Evolutionary conservation across 2,329 filamentous ascomycete species (phyloP).

Genomic region (Fonsecaea pedrosoi): DNA sequence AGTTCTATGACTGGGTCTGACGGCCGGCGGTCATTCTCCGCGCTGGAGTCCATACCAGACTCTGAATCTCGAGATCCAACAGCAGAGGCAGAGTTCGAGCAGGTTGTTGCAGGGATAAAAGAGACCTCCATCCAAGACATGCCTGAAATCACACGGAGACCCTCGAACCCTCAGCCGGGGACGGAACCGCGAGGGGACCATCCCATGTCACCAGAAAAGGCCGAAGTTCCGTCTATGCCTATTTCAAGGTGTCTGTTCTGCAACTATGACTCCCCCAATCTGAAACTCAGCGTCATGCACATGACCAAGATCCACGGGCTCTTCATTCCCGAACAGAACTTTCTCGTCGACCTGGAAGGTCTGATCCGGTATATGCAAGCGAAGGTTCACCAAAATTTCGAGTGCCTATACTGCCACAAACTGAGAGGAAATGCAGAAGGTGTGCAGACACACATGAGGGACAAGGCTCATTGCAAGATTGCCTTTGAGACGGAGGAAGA

Average conservation of each 20-base stretch:
- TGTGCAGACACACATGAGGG: conserved; percentile 95
- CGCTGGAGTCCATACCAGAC: conserved; percentile 48
- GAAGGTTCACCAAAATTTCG: conserved; percentile 78
- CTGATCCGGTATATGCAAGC: conserved; percentile 78
- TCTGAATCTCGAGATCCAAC: conserved; percentile 46
- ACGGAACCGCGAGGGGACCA: conserved; percentile 45
- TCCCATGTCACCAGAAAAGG: conserved; percentile 46
- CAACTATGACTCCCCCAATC: conserved; percentile 78
- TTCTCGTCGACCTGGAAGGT: conserved; percentile 81
- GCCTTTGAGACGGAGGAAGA: conserved; percentile 87
- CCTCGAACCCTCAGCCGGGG: conserved; percentile 51
- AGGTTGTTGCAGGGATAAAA: conserved; percentile 79
- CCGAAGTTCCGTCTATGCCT: conserved; percentile 46
- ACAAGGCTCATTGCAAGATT: conserved; percentile 96
- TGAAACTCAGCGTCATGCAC: conserved; percentile 79
- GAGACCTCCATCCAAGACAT: conserved; percentile 64
- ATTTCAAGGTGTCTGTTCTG: conserved; percentile 81
- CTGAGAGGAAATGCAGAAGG: conserved; percentile 77
- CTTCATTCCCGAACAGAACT: conserved; percentile 91
- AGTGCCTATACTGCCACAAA: conserved; percentile 90
- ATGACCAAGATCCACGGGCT: conserved; percentile 95
- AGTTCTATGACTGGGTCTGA: conserved; percentile 71
- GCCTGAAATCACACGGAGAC: conserved; percentile 51
- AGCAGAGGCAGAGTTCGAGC: conserved; percentile 66
- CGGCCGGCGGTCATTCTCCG: conserved; percentile 47